phyloP scores from a whole-genome alignment of 1,139 yeast genomes.

The Candida frijolesensis region DNA sequence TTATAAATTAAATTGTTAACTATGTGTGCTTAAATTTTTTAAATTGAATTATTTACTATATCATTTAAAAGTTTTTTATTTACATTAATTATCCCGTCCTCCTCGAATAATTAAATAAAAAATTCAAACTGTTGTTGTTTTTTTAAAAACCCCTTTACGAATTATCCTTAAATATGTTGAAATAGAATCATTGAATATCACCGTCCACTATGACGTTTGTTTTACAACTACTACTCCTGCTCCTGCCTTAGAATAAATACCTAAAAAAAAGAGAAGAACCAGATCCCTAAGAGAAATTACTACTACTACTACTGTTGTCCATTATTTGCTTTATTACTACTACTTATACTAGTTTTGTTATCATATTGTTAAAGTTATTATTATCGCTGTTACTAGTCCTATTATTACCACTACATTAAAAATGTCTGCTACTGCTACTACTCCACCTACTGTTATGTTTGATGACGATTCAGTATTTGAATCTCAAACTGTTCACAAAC shows the following conservation, averaged over 20 bases:
- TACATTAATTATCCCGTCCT: conserved; percentile 2
- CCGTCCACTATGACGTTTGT: conserved; percentile 37
- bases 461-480: conserved; percentile 33
- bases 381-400: conserved; percentile 4
- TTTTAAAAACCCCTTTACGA: conserved; percentile 11
- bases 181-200: conserved; percentile 20
- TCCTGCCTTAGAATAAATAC: neutral
- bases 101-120: conserved; percentile 4
- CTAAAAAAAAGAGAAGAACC: neutral
- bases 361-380: conserved; percentile 3
- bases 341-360: conserved; percentile 9
- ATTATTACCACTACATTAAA: conserved; percentile 12
- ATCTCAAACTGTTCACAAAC: conserved; percentile 18
- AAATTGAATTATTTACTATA: conserved; percentile 6
- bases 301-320: neutral
- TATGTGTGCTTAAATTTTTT: conserved; percentile 40
- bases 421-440: conserved; percentile 27
- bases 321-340: conserved; percentile 5
- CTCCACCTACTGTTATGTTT: conserved; percentile 14
- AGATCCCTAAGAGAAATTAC: neutral
- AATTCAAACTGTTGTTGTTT: conserved; percentile 7
- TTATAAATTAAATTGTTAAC: conserved; percentile 16
- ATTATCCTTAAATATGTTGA: conserved; percentile 23
- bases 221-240: conserved; percentile 6
- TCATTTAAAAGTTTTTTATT: conserved; percentile 10